Conservation (phyloP, 352 stramenopile genomes). For the Aphanomyces euteiches region DNA sequence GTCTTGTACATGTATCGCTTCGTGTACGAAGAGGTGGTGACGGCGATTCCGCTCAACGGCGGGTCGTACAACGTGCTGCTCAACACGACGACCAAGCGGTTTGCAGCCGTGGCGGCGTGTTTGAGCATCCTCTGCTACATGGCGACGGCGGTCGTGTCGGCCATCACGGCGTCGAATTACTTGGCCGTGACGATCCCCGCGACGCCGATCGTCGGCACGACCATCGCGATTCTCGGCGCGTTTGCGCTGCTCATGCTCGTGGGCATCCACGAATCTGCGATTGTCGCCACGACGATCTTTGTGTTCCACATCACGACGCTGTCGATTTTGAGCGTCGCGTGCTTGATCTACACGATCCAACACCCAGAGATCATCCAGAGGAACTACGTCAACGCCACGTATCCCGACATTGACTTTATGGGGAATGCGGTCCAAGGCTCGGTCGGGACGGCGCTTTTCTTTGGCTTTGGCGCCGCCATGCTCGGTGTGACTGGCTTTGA, state of each 20-base stretch:
- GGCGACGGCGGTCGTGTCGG: slow-evolving; percentile 76
- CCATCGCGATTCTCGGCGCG: slow-evolving; percentile 60
- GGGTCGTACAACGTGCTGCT: slow-evolving; percentile 90
- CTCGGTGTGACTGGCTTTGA: slow-evolving; percentile 90
- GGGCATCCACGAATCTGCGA: slow-evolving; percentile 82
- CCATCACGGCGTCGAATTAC: slow-evolving; percentile 56
- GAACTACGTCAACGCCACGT: slow-evolving; percentile 62
- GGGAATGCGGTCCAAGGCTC: slow-evolving; percentile 40
- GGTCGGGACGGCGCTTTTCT: slow-evolving; percentile 66
- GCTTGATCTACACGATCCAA: slow-evolving; percentile 58
- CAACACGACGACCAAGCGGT: slow-evolving; percentile 88
- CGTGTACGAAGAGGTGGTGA: slow-evolving; percentile 90
- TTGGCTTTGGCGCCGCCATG: slow-evolving; percentile 78
- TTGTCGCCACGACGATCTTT: slow-evolving; percentile 84
- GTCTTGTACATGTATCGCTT: slow-evolving; percentile 68
- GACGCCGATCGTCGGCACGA: slow-evolving; percentile 42
- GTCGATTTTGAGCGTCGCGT: slow-evolving; percentile 56
- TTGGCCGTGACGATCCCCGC: slow-evolving; percentile 48
- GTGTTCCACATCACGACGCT: slow-evolving; percentile 77
- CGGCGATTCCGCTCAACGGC: slow-evolving; percentile 86
- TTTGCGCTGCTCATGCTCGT: slow-evolving; percentile 79
- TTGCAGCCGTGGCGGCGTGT: slow-evolving; percentile 78
- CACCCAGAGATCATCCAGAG: slow-evolving; percentile 49
- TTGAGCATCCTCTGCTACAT: slow-evolving; percentile 90
- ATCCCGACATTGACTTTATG: slow-evolving; percentile 53